Evolutionary conservation across 208 protist genomes (phyloP).

Genomic region (Trichomonas tenax): DNA sequence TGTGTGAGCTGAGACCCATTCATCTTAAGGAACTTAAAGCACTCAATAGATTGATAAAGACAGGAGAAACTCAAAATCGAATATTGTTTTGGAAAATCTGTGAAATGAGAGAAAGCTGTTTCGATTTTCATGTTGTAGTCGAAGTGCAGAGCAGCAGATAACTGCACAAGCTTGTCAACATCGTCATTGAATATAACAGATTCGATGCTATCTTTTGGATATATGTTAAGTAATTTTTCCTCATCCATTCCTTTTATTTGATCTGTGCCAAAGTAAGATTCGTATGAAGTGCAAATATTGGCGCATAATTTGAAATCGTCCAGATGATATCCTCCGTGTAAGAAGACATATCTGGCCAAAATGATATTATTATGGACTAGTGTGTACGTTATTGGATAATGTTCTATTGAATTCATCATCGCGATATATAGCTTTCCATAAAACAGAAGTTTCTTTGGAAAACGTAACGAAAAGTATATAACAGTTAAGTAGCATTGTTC

Average conservation of each 20-base stretch:
- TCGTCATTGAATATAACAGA: neutral
- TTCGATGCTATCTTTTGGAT: neutral
- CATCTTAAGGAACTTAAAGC: neutral
- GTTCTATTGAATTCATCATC: neutral
- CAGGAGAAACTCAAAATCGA: neutral
- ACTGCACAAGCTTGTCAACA: neutral
- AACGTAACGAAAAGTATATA: neutral
- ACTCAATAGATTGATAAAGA: neutral
- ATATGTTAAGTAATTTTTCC: neutral
- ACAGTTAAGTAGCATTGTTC: neutral
- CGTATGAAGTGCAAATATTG: neutral
- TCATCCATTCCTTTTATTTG: neutral
- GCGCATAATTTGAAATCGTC: neutral
- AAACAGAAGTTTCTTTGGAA: neutral
- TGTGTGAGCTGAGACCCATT: neutral
- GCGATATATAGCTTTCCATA: neutral
- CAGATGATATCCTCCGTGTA: neutral
- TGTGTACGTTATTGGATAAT: neutral
- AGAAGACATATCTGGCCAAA: neutral
- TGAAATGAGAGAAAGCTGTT: neutral
- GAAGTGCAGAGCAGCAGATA: neutral
- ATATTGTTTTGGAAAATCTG: neutral
- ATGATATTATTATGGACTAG: neutral
- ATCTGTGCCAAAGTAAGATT: neutral
- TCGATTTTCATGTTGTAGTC: neutral